Evolutionary conservation across 2,329 filamentous ascomycete species (phyloP), one percentile per base, ranked within the genome.

Genomic region (Venturia effusa): DNA sequence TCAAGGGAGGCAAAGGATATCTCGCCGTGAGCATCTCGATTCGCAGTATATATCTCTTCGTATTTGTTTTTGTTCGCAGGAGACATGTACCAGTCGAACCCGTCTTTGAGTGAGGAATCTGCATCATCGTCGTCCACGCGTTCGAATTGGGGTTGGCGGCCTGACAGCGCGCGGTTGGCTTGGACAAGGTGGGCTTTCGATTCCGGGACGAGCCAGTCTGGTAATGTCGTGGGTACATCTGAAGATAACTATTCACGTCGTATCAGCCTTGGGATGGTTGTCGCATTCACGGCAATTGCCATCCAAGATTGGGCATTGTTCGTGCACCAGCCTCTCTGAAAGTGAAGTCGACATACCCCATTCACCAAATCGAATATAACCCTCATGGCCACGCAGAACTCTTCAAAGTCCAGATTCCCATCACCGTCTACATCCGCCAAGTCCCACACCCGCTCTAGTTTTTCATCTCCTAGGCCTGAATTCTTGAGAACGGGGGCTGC

Each of bases 11-110:
- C 81, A 76, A 97, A 94, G 87, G 73, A 67, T 41, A 77, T 74
- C 67, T 96, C 90, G 68, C 94, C 94, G 61, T 92, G 87, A 74
- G 88, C 85, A 75, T 96, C 90, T 66, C 92, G 85, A 78, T 92
- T 95, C 71, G 95, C 92, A 68, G 88, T 89, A 78, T 97, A 99
- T 76, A 99, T 99, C 70, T 93, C 90, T 76, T 97, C 92, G 78
- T 99, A 99, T 77, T 97, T 97, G 68, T 85, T 74, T 78, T 95
- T 95, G 78, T 99, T 92, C 37, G 81, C 77, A 0, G 94, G 94
- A 66, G 86, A 92, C 91, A 99, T 99, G 79, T 99, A 99, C 94
- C 94, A 99, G 75, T 99, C 94, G 75, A 99, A 99, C 15, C 93
- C 93, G 76, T 97, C 92, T 74, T 96, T 96, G 67, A 99, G 80